These are phyloP conservation scores for Parachlorella kessleri DNA, from an alignment of 139 green algal species.

Conservation along the genomic window DNA sequence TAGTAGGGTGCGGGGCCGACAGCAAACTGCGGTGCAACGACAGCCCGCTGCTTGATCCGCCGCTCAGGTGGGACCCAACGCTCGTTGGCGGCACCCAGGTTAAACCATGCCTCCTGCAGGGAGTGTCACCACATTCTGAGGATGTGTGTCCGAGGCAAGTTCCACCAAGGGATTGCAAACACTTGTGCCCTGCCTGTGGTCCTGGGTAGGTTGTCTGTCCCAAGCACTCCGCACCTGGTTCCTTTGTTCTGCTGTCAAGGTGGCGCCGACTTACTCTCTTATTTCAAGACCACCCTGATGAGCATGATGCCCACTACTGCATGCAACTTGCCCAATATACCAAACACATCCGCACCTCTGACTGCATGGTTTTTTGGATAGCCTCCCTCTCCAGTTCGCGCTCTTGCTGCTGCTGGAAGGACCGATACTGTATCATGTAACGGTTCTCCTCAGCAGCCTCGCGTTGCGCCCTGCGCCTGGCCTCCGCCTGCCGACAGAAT, in stretches of 20 bases:
- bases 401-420: background rate
- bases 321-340: no score
- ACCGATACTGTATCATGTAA: background rate
- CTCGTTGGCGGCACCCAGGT: constrained; percentile 32
- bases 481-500: constrained; percentile 19
- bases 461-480: constrained; percentile 2
- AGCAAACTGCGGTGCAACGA: constrained; percentile 1
- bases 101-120: constrained; percentile 42
- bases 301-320: no score
- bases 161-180: no score
- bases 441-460: constrained; percentile 20
- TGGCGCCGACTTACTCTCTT: no score
- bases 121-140: no score
- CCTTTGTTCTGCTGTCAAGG: no score
- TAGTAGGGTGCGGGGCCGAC: background rate
- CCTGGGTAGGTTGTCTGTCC: no score
- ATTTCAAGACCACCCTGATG: no score
- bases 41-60: constrained; percentile 24
- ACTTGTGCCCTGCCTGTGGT: no score
- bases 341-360: background rate
- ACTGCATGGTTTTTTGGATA: background rate
- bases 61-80: constrained; percentile 40
- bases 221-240: no score
- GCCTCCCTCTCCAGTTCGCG: background rate
- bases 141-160: no score